Percentiles rank a stretch among this genome's conserved stretches.
Conservation (phyloP, 768 basidiomycete species). For the Boletus coccyginus region DNA sequence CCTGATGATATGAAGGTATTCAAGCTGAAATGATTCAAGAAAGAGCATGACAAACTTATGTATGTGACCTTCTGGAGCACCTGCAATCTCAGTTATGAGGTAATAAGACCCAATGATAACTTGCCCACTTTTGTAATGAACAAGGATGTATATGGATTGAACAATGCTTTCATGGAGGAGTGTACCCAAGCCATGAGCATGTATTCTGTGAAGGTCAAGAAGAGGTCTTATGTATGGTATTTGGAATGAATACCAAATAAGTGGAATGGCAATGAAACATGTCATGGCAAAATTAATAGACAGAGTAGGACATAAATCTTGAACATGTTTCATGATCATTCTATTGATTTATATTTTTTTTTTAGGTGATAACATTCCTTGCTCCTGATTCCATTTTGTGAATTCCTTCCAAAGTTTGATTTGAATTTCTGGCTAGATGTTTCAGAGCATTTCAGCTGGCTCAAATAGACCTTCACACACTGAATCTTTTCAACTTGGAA, state of each 20-base stretch:
- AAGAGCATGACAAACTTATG: not conserved
- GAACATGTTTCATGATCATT: no score
- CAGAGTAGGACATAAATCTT: not conserved
- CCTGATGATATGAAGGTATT: not conserved
- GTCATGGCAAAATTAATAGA: not conserved
- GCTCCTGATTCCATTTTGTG: not conserved
- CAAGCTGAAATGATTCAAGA: slow-evolving; percentile 1
- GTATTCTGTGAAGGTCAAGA: not conserved
- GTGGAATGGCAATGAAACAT: not conserved
- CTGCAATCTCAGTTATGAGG: not conserved
- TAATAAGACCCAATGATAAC: not conserved
- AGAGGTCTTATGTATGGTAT: not conserved
- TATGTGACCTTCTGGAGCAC: not conserved
- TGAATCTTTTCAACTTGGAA: no score
- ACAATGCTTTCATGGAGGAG: not conserved
- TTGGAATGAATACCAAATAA: not conserved
- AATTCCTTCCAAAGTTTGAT: no score
- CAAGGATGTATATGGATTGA: not conserved
- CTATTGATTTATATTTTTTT: no score
- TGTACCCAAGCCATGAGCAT: not conserved
- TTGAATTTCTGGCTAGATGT: no score
- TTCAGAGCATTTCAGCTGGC: no score
- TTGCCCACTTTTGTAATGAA: not conserved
- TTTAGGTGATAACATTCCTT: no score
- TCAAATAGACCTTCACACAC: no score